Evolutionary conservation across 2,329 filamentous ascomycete genomes (phyloP).

Genomic region (Nemania sp.): DNA sequence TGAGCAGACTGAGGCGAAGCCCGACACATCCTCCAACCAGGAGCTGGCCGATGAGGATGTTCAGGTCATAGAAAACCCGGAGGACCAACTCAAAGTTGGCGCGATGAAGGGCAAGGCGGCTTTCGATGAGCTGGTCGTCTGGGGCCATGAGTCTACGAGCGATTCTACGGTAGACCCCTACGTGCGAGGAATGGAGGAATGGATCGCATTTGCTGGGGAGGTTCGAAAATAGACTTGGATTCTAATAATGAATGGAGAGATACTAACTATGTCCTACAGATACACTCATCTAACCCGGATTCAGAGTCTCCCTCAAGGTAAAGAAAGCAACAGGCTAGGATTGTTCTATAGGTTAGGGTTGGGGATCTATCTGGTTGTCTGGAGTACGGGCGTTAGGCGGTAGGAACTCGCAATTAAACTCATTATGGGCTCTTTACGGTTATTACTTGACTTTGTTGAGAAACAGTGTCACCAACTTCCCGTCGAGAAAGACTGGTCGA

Average conservation of each 20-base stretch:
- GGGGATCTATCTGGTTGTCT: background rate
- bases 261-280: conserved; percentile 45
- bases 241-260: background rate
- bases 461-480: background rate
- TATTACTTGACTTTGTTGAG: background rate
- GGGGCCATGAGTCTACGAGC: conserved; percentile 80
- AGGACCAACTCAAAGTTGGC: conserved; percentile 62
- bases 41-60: conserved; percentile 51
- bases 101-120: conserved; percentile 71
- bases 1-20: conserved; percentile 58
- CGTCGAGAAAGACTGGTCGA: background rate
- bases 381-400: conserved; percentile 15
- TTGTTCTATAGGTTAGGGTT: background rate
- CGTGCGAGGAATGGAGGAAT: conserved; percentile 81
- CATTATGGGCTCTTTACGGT: background rate
- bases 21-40: conserved; percentile 44
- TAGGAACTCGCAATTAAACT: background rate
- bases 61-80: conserved; percentile 59
- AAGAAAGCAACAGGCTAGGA: conserved; percentile 18
- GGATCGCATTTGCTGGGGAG: conserved; percentile 78
- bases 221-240: conserved; percentile 54
- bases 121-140: conserved; percentile 84
- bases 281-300: conserved; percentile 51
- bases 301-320: conserved; percentile 31
- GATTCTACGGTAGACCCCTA: conserved; percentile 75